Evolutionary conservation across 306 rosid genomes (phyloP).

Genomic region (Carpinus viminea): DNA sequence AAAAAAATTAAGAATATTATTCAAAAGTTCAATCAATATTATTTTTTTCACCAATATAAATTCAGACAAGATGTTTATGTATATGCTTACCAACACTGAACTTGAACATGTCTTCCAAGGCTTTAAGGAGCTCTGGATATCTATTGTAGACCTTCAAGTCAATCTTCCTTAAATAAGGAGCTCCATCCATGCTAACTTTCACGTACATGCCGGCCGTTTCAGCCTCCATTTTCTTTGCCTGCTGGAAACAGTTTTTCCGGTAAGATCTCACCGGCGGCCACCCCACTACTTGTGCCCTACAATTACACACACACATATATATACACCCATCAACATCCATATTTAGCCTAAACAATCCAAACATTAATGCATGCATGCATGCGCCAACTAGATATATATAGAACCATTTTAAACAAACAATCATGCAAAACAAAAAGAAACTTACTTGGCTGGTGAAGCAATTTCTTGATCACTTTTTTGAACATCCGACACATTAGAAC

Average conservation of each 20-base stretch:
- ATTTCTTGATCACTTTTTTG: slow-evolving; percentile 8
- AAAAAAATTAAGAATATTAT: not conserved
- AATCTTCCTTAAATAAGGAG: slow-evolving; percentile 53
- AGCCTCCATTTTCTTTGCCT: slow-evolving; percentile 23
- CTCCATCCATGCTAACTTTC: slow-evolving; percentile 61
- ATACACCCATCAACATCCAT: not conserved
- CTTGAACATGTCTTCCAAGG: slow-evolving; percentile 55
- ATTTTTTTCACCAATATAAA: not conserved
- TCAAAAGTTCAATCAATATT: not conserved
- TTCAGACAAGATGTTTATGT: not conserved
- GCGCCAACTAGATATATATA: too few species aligned
- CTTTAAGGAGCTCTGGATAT: slow-evolving; percentile 46
- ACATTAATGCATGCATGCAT: not conserved
- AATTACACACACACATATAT: not conserved
- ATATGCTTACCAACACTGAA: slow-evolving; percentile 35
- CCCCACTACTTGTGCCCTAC: slow-evolving; percentile 52
- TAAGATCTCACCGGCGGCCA: slow-evolving; percentile 55
- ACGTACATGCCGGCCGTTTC: slow-evolving; percentile 27
- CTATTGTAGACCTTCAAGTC: slow-evolving; percentile 45
- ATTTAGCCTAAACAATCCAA: slow-evolving; percentile 10
- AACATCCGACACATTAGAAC: not conserved
- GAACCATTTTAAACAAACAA: not conserved
- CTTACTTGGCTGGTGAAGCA: slow-evolving; percentile 53
- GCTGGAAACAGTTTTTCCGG: slow-evolving; percentile 41
- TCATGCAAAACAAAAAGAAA: not conserved